Conservation (phyloP, 2,329 filamentous ascomycete genomes). For the Catunica adiposa region DNA sequence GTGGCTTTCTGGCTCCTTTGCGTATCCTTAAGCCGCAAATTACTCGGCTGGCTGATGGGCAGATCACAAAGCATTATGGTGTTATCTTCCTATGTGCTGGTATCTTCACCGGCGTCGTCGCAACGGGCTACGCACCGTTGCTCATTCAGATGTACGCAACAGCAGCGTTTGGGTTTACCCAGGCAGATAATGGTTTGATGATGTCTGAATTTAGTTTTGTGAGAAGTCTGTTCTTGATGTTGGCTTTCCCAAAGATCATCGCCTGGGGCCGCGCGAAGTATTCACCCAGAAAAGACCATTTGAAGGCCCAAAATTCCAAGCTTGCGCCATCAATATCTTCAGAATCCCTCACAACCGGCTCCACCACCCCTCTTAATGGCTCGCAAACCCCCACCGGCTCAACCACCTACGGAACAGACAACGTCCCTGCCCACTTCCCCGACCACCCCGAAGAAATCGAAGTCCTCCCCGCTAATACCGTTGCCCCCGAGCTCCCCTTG, state of each 20-base stretch:
- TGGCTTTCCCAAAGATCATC: slow-evolving; percentile 38
- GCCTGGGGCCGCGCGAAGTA: slow-evolving; percentile 23
- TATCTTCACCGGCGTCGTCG: slow-evolving; percentile 49
- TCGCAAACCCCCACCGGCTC: slow-evolving; percentile 8
- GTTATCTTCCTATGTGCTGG: slow-evolving; percentile 47
- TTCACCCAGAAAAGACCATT: slow-evolving; percentile 5
- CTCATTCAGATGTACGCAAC: slow-evolving; percentile 45
- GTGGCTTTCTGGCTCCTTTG: slow-evolving; percentile 46
- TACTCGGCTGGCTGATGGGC: slow-evolving; percentile 34
- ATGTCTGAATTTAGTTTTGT: slow-evolving; percentile 40
- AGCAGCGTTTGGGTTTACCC: slow-evolving; percentile 35
- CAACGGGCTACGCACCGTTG: slow-evolving; percentile 49
- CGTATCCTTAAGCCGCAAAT: slow-evolving; percentile 43
- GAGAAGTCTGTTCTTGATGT: slow-evolving; percentile 37
- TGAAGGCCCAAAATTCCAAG: not conserved
- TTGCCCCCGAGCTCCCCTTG: slow-evolving; percentile 28
- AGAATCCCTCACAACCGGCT: not conserved
- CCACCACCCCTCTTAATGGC: slow-evolving; percentile 4
- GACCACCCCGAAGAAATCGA: slow-evolving; percentile 27
- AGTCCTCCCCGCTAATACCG: slow-evolving; percentile 25
- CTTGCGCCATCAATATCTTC: too few relatives aligned
- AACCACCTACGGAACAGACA: slow-evolving; percentile 3
- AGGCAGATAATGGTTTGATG: slow-evolving; percentile 38
- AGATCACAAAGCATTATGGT: slow-evolving; percentile 38
- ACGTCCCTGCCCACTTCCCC: slow-evolving; percentile 19